phyloP scores from a whole-genome alignment of 108 stramenopile species.

The Nitzschia sp. region DNA sequence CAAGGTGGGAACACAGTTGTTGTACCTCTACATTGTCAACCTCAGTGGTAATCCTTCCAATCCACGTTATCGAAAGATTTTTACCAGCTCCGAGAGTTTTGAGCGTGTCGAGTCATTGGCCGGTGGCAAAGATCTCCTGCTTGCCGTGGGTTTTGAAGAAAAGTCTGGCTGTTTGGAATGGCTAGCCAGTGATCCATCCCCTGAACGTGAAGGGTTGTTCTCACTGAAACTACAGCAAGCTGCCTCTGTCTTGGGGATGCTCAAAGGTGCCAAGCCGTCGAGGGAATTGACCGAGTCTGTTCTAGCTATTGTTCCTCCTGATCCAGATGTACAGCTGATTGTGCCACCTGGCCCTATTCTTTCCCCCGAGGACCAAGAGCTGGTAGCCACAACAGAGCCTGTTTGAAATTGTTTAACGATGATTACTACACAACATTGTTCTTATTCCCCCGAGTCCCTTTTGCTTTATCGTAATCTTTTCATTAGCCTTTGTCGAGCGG shows the following conservation, averaged over 20 bases:
- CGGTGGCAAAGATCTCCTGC: conserved; percentile 66
- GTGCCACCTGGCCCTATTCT: background rate
- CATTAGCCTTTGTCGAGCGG: conserved; percentile 29
- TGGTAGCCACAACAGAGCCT: no score
- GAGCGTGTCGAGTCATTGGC: conserved; percentile 58
- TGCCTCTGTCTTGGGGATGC: conserved; percentile 34
- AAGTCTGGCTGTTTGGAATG: conserved; percentile 58
- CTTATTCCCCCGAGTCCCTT: no score
- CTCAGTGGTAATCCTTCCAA: conserved; percentile 61
- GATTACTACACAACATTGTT: no score
- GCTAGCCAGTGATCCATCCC: conserved; percentile 23
- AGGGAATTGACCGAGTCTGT: conserved; percentile 14
- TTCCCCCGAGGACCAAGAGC: no score
- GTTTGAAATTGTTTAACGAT: no score
- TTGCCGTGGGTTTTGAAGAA: conserved; percentile 67
- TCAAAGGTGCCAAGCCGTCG: conserved; percentile 34
- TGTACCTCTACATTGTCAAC: conserved; percentile 75
- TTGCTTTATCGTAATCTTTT: conserved; percentile 21
- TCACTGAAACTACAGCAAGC: conserved; percentile 33
- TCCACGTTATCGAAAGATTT: conserved; percentile 80
- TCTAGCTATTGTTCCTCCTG: conserved; percentile 6
- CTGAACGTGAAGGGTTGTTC: conserved; percentile 27
- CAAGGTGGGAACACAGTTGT: conserved; percentile 58
- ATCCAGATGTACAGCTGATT: conserved; percentile 4
- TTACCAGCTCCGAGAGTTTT: conserved; percentile 72